Conservation (phyloP, 1,284 basidiomycete genomes). For the Microbotryum silenes-acaulis region DNA sequence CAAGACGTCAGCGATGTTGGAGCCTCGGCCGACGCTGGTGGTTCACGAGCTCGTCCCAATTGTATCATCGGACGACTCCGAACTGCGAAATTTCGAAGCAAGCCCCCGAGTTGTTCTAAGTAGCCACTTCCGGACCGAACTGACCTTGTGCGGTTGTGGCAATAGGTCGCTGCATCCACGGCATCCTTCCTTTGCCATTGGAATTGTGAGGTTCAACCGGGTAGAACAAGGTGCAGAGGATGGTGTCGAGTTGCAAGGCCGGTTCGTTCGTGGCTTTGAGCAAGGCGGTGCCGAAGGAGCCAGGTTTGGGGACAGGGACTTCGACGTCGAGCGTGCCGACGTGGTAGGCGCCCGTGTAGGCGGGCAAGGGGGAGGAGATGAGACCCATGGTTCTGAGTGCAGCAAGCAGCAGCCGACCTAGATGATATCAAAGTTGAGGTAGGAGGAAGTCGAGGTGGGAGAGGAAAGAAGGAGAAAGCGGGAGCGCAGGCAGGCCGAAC, state of each 20-base stretch:
- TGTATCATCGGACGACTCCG: no score
- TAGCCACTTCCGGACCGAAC: no score
- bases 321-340: slow-evolving; percentile 27
- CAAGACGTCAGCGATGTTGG: no score
- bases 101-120: no score
- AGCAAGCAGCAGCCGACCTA: background rate
- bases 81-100: no score
- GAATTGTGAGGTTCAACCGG: slow-evolving; percentile 32
- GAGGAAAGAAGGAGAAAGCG: background rate
- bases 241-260: slow-evolving; percentile 41
- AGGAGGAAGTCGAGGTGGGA: background rate
- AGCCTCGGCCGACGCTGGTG: no score
- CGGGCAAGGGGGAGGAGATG: slow-evolving; percentile 31
- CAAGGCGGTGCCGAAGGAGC: slow-evolving; percentile 30
- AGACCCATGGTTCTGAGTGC: slow-evolving; percentile 14
- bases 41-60: no score
- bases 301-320: slow-evolving; percentile 1
- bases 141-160: background rate
- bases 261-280: slow-evolving; percentile 34
- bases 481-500: no score
- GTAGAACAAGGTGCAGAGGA: slow-evolving; percentile 45
- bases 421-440: background rate
- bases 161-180: slow-evolving; percentile 21
- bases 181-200: background rate
- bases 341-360: slow-evolving; percentile 19